Base-by-base conservation (phyloP, 306 rosid genomes). In the Lathyrus oleraceus region DNA sequence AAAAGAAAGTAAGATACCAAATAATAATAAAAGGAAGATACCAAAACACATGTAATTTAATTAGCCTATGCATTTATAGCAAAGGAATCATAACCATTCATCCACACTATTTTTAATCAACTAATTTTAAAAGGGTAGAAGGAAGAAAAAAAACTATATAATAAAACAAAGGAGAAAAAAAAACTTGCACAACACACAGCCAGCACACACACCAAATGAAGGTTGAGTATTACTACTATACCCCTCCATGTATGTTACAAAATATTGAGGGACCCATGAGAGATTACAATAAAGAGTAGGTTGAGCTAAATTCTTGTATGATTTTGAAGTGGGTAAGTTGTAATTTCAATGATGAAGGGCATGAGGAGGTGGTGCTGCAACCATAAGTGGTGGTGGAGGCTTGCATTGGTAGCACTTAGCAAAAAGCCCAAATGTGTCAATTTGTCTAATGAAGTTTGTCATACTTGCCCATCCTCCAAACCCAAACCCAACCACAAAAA, bases 391-490 rank as follows among this genome's bases (percentile, higher is more conserved):
- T 2, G 81, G 35, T 14, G 86, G 84, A 0, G 95, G 20, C 54
- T 95, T 86, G 89, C 99, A 95, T 63, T 95, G 99, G 71, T 95
- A 95, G 91, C 99, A 93, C 79, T 88, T 90, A 19, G 98, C 97
- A 66, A 93, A 93, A 39, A 93, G 91, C 72, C 98, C 98, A 69
- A 95, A 95, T 2, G 92, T 65, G 83, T 91, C 85, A 48, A 95
- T 84, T 76, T 95, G 99, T 64, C 30, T 79, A 6, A 95, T 75
- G 61, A 95, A 88, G 75, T 91, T 95, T 71, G 96, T 75, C 85
- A 95, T 17, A 77, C 99, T 95, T 47, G 99, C 99, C 96, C 96
- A 95, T 77, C 99, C 99, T 38, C 99, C 99, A 65, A 95, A 91
- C 79, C 97, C 99, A 47, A 95, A 95, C 25, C 99, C 99, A 40